These are phyloP conservation scores for Mycena polygramma DNA, from an alignment of 768 basidiomycete species.

Conservation along the genomic window DNA sequence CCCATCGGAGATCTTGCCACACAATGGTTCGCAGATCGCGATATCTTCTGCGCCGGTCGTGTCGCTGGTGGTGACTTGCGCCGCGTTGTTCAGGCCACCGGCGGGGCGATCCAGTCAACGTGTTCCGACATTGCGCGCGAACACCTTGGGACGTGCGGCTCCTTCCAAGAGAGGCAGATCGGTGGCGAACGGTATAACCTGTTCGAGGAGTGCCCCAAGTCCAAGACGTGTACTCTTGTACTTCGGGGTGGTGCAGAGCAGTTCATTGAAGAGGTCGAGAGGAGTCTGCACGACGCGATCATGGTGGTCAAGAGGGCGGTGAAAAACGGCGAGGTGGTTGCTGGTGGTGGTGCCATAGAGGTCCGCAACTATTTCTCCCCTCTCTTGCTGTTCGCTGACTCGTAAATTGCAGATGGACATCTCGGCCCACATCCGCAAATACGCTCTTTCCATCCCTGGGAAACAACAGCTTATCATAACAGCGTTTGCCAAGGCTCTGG, in stretches of 20 bases:
- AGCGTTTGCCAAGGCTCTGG: conserved; percentile 97
- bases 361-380: conserved; percentile 54
- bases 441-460: conserved; percentile 93
- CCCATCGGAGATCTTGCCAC: conserved; percentile 99
- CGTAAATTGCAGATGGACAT: conserved; percentile 86
- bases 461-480: conserved; percentile 94
- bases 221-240: conserved; percentile 95
- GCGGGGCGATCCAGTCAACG: conserved; percentile 95
- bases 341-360: conserved; percentile 98
- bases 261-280: conserved; percentile 98
- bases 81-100: conserved; percentile 95
- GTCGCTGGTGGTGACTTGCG: conserved; percentile 92
- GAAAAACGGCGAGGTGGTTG: conserved; percentile 95
- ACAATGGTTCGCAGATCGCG: conserved; percentile 98
- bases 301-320: conserved; percentile 99
- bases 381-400: conserved; percentile 4
- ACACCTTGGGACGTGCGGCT: conserved; percentile 94
- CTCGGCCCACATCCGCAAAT: conserved; percentile 92
- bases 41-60: conserved; percentile 99
- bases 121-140: conserved; percentile 92
- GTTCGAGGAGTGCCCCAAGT: conserved; percentile 92
- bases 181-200: conserved; percentile 97
- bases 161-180: conserved; percentile 94
- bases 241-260: conserved; percentile 98
- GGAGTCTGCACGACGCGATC: conserved; percentile 97